phyloP scores from a whole-genome alignment of 1,139 yeast species.

The Suhomyces yuchorum region DNA sequence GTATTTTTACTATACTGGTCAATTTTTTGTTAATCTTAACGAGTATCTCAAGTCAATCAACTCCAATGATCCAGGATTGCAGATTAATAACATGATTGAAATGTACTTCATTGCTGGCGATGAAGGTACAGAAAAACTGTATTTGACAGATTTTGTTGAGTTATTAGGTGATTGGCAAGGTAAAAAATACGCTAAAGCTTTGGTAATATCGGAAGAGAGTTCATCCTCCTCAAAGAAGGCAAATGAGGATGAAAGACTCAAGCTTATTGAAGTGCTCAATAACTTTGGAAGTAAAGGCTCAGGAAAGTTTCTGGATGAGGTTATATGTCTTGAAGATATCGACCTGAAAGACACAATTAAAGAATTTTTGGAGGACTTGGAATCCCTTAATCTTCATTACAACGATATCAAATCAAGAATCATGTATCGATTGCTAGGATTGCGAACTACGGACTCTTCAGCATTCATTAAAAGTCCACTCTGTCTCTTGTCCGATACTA shows the following conservation, averaged over 20 bases:
- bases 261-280: constrained; percentile 41
- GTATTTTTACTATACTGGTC: constrained; percentile 29
- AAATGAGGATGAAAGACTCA: constrained; percentile 36
- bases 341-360: constrained; percentile 25
- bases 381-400: constrained; percentile 39
- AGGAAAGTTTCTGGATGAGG: constrained; percentile 15
- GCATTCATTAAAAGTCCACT: background rate
- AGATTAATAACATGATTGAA: constrained; percentile 24
- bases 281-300: constrained; percentile 33
- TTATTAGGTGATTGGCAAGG: constrained; percentile 30
- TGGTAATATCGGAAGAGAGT: constrained; percentile 19
- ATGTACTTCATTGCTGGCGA: constrained; percentile 20
- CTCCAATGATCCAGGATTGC: constrained; percentile 1
- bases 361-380: constrained; percentile 33
- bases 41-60: constrained; percentile 15
- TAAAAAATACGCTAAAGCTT: constrained; percentile 17
- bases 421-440: constrained; percentile 37
- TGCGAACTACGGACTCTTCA: background rate
- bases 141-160: constrained; percentile 29
- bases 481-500: constrained; percentile 26
- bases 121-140: constrained; percentile 9
- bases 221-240: constrained; percentile 16
- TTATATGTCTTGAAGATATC: constrained; percentile 15
- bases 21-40: constrained; percentile 27
- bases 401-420: constrained; percentile 50